phyloP scores from a whole-genome alignment of 1,284 basidiomycete species.

The Trichosporon inkin region DNA sequence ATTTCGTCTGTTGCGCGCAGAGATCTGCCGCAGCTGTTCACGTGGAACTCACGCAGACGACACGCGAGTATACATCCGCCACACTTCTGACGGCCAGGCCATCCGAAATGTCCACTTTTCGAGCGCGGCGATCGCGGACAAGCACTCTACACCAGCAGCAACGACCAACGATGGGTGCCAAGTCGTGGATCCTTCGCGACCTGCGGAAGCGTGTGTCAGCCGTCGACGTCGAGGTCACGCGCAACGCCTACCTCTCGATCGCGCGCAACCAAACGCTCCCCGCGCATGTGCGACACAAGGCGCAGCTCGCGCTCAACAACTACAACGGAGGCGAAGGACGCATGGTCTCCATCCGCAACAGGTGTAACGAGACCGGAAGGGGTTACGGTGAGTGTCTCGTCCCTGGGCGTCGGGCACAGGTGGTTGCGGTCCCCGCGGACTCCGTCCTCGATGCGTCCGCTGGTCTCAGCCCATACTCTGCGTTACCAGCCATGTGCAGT shows the following conservation, averaged over 20 bases:
- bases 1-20: no score
- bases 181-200: slow-evolving; percentile 42
- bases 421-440: neutral
- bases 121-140: neutral
- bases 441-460: neutral
- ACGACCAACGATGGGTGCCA: slow-evolving; percentile 28
- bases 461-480: no score
- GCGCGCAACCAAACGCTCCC: slow-evolving; percentile 82
- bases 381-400: slow-evolving; percentile 59
- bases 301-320: slow-evolving; percentile 88
- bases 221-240: slow-evolving; percentile 68
- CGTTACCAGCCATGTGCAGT: neutral
- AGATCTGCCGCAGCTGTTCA: no score
- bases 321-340: slow-evolving; percentile 72
- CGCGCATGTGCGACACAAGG: slow-evolving; percentile 82
- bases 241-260: slow-evolving; percentile 82
- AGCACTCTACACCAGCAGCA: slow-evolving; percentile 1
- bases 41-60: neutral
- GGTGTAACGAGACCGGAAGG: slow-evolving; percentile 76
- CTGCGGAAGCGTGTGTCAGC: slow-evolving; percentile 45
- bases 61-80: neutral
- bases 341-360: slow-evolving; percentile 78
- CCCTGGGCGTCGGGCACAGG: neutral
- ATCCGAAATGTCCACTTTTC: slow-evolving; percentile 8
- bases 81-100: neutral